Evolutionary conservation across 2,329 filamentous ascomycete species (phyloP).

Genomic region (Aspergillus ochraceoroseus): DNA sequence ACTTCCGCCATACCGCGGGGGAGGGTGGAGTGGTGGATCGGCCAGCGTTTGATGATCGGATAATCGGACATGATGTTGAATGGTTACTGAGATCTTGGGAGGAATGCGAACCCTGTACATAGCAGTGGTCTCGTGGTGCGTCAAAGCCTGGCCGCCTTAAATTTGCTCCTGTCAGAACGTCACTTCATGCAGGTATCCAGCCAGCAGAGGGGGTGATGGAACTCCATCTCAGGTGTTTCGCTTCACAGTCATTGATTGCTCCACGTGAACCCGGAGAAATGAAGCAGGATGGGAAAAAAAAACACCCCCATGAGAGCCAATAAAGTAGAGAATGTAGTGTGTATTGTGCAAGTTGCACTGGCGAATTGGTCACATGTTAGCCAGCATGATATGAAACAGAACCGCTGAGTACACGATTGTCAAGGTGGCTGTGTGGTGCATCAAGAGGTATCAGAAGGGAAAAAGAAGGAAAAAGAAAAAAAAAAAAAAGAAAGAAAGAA

Average conservation of each 20-base stretch:
- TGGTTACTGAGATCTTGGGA: background rate
- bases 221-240: conserved; percentile 10
- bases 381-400: conserved; percentile 16
- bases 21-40: background rate
- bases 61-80: conserved; percentile 1
- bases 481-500: background rate
- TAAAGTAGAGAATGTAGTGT: conserved; percentile 1
- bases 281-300: conserved; percentile 7
- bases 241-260: conserved; percentile 17
- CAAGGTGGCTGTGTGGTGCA: background rate
- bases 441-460: background rate
- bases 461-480: background rate
- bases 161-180: conserved; percentile 7
- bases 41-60: background rate
- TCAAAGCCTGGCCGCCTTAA: conserved; percentile 3
- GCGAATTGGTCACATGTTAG: conserved; percentile 16
- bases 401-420: conserved; percentile 5
- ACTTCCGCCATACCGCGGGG: background rate
- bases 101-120: conserved; percentile 5
- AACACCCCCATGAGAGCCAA: conserved; percentile 12
- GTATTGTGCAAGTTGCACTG: conserved; percentile 1
- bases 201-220: conserved; percentile 11
- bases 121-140: conserved; percentile 12
- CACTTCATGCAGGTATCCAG: conserved; percentile 27
- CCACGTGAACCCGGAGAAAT: conserved; percentile 18